These are phyloP conservation scores for Aspergillus sergii DNA, from an alignment of 2,329 filamentous ascomycete species.

Conservation along the genomic window DNA sequence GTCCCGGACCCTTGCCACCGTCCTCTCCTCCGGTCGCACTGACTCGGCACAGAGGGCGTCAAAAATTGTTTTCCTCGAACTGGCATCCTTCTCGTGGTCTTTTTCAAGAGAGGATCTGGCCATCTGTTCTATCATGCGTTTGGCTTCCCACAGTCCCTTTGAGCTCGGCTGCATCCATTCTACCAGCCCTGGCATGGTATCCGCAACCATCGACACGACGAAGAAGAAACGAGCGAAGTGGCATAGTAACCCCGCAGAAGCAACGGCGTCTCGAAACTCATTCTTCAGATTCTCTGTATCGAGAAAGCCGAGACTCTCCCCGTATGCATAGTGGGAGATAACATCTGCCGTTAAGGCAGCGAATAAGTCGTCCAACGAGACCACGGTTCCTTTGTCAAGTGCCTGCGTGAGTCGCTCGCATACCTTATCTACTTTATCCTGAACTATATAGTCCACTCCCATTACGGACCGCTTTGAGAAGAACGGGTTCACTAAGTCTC, in stretches of 20 bases:
- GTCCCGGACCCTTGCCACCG: constrained; percentile 17
- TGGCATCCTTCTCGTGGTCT: neutral
- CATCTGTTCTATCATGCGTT: neutral
- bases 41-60: constrained; percentile 1
- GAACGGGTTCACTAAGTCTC: neutral
- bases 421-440: neutral
- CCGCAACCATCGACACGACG: neutral
- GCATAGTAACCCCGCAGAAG: neutral
- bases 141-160: neutral
- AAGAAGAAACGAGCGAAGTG: neutral
- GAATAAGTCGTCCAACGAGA: neutral
- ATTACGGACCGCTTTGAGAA: neutral
- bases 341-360: neutral
- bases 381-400: neutral
- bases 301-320: neutral
- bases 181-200: neutral
- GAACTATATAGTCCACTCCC: neutral
- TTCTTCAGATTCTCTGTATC: neutral
- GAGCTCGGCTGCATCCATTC: neutral
- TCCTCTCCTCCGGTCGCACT: constrained; percentile 17
- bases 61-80: constrained; percentile 8
- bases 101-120: too few species aligned
- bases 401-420: neutral
- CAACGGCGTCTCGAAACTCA: neutral
- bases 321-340: neutral